These are phyloP conservation scores for Paramecium caudatum DNA, from an alignment of 73 alveolate species.

Conservation along the genomic window DNA sequence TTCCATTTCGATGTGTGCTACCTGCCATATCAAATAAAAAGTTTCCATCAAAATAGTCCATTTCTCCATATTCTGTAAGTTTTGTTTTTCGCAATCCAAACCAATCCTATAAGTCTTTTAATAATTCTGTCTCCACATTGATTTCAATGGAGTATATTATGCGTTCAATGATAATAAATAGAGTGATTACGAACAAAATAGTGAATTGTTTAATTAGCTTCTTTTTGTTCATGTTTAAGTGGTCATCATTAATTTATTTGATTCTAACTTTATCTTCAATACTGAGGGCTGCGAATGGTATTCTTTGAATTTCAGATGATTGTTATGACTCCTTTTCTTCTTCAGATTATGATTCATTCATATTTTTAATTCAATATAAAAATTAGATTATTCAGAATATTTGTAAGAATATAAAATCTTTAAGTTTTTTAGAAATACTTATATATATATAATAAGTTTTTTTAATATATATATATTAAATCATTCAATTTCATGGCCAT, in stretches of 20 bases:
- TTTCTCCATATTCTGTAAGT: not conserved
- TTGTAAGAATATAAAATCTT: too few relatives aligned
- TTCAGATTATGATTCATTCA: too few relatives aligned
- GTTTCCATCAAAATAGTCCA: slow-evolving; percentile 41
- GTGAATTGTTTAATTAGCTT: not conserved
- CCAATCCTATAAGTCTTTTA: not conserved
- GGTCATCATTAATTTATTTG: slow-evolving; percentile 5
- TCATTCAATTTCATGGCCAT: not conserved
- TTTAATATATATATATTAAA: too few relatives aligned
- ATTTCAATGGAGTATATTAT: not conserved
- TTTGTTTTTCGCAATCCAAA: not conserved
- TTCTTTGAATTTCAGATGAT: too few relatives aligned
- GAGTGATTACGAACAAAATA: not conserved
- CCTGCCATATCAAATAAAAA: slow-evolving; percentile 42
- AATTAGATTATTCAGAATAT: too few relatives aligned
- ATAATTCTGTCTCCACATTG: not conserved
- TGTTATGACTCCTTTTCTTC: too few relatives aligned
- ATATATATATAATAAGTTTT: too few relatives aligned
- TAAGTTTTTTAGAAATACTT: too few relatives aligned
- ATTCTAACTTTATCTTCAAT: not conserved
- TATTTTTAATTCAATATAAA: too few relatives aligned
- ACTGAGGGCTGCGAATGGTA: not conserved
- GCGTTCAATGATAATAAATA: not conserved
- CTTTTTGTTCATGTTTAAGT: not conserved
- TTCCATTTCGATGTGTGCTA: slow-evolving; percentile 18